Evolutionary conservation across 768 basidiomycete genomes (phyloP).

Genomic region (Clathrus columnatus): DNA sequence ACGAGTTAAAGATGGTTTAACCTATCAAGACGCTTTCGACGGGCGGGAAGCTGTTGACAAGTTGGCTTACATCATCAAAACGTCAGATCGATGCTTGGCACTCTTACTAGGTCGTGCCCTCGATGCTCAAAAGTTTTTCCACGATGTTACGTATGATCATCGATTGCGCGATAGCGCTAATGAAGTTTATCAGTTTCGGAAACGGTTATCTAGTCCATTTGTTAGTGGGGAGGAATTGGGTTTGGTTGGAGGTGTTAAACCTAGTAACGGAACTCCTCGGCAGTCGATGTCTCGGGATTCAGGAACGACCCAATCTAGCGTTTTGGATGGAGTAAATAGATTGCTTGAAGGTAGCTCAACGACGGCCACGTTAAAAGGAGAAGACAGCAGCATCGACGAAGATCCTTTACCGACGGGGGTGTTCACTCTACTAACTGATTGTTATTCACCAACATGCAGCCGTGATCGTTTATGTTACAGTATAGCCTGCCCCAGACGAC

Average conservation of each 20-base stretch:
- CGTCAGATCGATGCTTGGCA: conserved; percentile 93
- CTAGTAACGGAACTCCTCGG: not conserved
- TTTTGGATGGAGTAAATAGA: conserved; percentile 1
- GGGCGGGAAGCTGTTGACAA: conserved; percentile 96
- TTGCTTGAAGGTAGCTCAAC: not conserved
- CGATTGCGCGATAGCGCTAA: conserved; percentile 78
- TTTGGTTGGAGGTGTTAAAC: conserved; percentile 18
- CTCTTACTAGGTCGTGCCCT: conserved; percentile 90
- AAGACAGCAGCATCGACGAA: conserved; percentile 46
- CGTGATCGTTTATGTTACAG: conserved; percentile 93
- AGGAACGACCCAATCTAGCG: conserved; percentile 1
- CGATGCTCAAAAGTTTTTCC: conserved; percentile 98
- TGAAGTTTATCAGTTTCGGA: conserved; percentile 91
- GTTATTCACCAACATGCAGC: conserved; percentile 96
- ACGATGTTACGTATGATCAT: conserved; percentile 98
- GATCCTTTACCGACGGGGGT: conserved; percentile 81
- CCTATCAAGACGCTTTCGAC: conserved; percentile 94
- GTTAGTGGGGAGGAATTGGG: conserved; percentile 59
- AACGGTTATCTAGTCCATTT: conserved; percentile 75
- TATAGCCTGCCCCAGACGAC: conserved; percentile 87
- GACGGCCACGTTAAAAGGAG: conserved; percentile 25
- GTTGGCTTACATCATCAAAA: conserved; percentile 97
- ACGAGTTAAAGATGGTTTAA: conserved; percentile 87
- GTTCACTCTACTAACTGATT: conserved; percentile 93
- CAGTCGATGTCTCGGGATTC: conserved; percentile 4